Conservation (phyloP, 352 stramenopile genomes). For the Phytopythium ostracodes region DNA sequence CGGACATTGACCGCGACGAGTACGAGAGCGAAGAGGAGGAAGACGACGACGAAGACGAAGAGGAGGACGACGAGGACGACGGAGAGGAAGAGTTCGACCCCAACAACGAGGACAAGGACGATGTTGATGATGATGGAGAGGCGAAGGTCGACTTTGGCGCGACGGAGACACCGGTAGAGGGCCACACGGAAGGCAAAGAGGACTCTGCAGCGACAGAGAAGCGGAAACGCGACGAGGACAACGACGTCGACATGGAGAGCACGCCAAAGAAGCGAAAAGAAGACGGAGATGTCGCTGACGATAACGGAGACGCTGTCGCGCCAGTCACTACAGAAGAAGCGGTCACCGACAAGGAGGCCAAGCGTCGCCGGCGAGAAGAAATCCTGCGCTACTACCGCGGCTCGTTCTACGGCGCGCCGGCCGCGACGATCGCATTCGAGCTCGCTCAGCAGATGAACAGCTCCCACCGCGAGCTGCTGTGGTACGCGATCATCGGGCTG, state of each 20-base stretch:
- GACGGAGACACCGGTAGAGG: slow-evolving; percentile 4
- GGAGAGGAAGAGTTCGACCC: slow-evolving; percentile 40
- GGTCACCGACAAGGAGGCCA: slow-evolving; percentile 33
- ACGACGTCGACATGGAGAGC: slow-evolving; percentile 25
- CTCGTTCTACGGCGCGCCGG: slow-evolving; percentile 80
- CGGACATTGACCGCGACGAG: slow-evolving; percentile 68
- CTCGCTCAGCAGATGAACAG: slow-evolving; percentile 83
- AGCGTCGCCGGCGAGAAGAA: slow-evolving; percentile 61
- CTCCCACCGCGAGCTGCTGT: slow-evolving; percentile 89
- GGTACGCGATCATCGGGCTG: slow-evolving; percentile 96
- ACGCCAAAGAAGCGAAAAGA: slow-evolving; percentile 24
- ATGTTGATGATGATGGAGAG: slow-evolving; percentile 51
- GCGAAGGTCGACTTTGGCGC: slow-evolving; percentile 32
- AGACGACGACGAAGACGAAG: slow-evolving; percentile 49
- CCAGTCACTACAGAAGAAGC: slow-evolving; percentile 17
- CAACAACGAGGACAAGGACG: slow-evolving; percentile 57
- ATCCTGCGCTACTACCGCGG: slow-evolving; percentile 94
- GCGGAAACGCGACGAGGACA: slow-evolving; percentile 29
- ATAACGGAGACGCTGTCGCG: slow-evolving; percentile 16
- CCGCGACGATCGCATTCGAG: slow-evolving; percentile 75
- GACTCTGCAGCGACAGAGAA: slow-evolving; percentile 23
- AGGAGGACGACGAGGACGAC: slow-evolving; percentile 38
- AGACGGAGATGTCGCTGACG: slow-evolving; percentile 19
- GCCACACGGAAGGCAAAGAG: slow-evolving; percentile 17
- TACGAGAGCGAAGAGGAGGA: slow-evolving; percentile 55